Evolutionary conservation across 345 rosid genomes (phyloP).

Genomic region (Garcia nutans): DNA sequence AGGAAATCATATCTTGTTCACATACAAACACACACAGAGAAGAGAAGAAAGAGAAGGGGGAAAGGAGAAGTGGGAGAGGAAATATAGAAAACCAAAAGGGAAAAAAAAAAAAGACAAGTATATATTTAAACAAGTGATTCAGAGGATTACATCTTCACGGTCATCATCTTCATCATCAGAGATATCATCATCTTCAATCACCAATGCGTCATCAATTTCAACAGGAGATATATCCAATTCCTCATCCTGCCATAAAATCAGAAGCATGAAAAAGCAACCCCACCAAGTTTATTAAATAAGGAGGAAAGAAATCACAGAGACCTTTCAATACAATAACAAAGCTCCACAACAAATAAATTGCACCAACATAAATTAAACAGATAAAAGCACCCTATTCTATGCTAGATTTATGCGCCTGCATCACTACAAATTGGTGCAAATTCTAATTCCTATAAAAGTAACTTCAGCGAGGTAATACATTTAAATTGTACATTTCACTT

Average conservation of each 20-base stretch:
- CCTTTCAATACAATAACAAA: background rate
- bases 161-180: conserved; percentile 95
- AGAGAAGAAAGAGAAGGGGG: background rate
- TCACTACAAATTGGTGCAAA: too few species aligned
- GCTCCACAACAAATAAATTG: background rate
- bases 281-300: too few species aligned
- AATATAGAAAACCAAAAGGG: background rate
- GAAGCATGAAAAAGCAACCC: background rate
- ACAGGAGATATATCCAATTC: conserved; percentile 86
- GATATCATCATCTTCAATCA: conserved; percentile 96
- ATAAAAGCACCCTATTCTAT: background rate
- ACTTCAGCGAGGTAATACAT: too few species aligned
- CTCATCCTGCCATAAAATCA: conserved; percentile 63
- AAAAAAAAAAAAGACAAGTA: background rate
- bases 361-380: background rate
- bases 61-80: background rate
- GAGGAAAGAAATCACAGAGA: background rate
- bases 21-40: too few species aligned
- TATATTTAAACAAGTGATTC: background rate
- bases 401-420: too few species aligned
- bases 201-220: conserved; percentile 89
- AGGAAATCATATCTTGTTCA: too few species aligned
- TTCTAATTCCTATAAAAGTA: too few species aligned
- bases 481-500: too few species aligned
- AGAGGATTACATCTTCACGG: conserved; percentile 79